Base-by-base conservation (phyloP, 2,329 filamentous ascomycete genomes). In the Fusarium oligoseptatum region DNA sequence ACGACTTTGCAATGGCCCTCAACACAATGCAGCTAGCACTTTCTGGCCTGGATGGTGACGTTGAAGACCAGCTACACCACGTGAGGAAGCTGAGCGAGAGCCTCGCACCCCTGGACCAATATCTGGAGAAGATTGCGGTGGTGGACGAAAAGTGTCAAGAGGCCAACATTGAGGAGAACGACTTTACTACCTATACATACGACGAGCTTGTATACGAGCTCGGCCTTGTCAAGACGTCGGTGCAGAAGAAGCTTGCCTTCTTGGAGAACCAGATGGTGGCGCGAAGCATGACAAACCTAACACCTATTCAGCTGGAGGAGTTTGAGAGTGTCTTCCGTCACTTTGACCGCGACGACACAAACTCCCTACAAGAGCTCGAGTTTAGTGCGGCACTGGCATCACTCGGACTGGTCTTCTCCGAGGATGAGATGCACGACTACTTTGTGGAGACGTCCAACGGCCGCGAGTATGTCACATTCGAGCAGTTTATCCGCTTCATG, bases 401-500 rank as follows among this genome's bases (percentile, higher is more conserved):
- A 76, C 87, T 99, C 43, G 97, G 97, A 1, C 88, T 99, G 7
- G 97, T 98, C 6, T 99, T 98, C 80, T 97, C 97, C 76, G 97
- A 98, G 82, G 93, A 96, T 29, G 97, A 99, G 86, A 99, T 98
- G 97, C 96, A 98, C 82, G 92, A 96, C 63, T 96, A 96, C 78
- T 99, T 98, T 84, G 81, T 93, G 60, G 93, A 96, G 64, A 97
- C 95, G n/a, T 95, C 94, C 73, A 91, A 90, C 41, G 95, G 91
- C 39, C 90, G 87, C 75, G 93, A 92, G 82, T 90, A 93, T 75
- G 97, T 99, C 61, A 97, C 94, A 6, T 99, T 99, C 81, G 97
- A 99, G 85, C 96, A 98, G 84, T 99, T 99, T 81, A 99, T 99
- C 82, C 92, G 94, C 43, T 99, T 99, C 88, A 99, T 99, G 97